A percentile compares a stretch with the other conserved stretches of the same genome.
Conservation (phyloP, 2,329 filamentous ascomycete genomes). For the Alternaria gaisen region DNA sequence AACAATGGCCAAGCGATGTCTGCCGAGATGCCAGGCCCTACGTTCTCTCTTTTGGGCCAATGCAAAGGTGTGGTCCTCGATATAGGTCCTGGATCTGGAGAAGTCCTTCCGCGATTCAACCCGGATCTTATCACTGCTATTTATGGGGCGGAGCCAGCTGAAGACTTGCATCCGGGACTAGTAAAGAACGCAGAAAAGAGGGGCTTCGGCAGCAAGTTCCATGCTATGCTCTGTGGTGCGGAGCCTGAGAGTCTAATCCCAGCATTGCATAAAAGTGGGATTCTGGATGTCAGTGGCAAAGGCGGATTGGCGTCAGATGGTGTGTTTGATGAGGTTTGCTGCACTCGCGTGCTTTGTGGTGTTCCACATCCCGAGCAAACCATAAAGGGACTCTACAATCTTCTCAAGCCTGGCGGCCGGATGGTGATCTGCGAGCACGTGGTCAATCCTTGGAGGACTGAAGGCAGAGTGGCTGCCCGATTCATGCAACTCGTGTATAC, state of each 20-base stretch:
- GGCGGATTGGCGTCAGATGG: constrained; percentile 42
- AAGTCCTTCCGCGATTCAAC: constrained; percentile 58
- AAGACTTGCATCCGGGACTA: constrained; percentile 58
- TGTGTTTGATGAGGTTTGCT: constrained; percentile 65
- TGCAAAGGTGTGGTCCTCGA: constrained; percentile 50
- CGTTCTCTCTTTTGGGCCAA: constrained; percentile 35
- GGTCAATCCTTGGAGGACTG: constrained; percentile 59
- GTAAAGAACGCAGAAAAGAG: constrained; percentile 50
- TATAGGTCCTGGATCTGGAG: constrained; percentile 61
- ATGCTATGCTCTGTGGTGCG: constrained; percentile 59
- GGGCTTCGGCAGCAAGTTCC: constrained; percentile 59
- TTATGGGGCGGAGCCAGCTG: constrained; percentile 65
- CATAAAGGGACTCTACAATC: constrained; percentile 56
- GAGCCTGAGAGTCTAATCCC: constrained; percentile 58
- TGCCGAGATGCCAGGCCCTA: constrained; percentile 45
- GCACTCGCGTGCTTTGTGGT: constrained; percentile 64
- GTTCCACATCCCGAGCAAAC: constrained; percentile 60
- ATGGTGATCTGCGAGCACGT: constrained; percentile 66
- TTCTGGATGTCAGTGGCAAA: constrained; percentile 42
- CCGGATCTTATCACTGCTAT: constrained; percentile 56
- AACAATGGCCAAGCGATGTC: constrained; percentile 50
- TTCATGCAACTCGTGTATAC: constrained; percentile 58
- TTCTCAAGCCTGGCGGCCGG: constrained; percentile 64
- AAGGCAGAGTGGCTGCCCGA: constrained; percentile 56
- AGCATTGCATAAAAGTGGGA: constrained; percentile 54